phyloP scores from a whole-genome alignment of 2,329 filamentous ascomycete genomes.

The Epichloe festucae region DNA sequence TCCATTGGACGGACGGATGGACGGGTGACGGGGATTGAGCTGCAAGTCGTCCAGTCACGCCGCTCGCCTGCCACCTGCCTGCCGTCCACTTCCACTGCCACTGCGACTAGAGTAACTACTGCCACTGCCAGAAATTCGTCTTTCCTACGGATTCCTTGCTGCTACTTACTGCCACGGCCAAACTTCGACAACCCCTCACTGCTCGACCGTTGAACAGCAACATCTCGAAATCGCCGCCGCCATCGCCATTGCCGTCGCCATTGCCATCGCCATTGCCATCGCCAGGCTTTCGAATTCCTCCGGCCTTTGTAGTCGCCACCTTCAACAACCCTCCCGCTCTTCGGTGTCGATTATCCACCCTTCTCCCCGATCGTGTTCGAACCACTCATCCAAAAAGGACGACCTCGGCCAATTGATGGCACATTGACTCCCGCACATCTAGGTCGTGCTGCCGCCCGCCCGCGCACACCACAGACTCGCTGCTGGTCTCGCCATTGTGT shows the following conservation, averaged over 20 bases:
- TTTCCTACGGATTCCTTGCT: background rate
- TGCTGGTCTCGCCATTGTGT: slow-evolving; percentile 5
- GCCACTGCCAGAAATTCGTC: background rate
- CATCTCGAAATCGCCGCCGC: background rate
- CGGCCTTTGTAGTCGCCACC: background rate
- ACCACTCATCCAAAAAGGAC: background rate
- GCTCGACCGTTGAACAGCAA: background rate
- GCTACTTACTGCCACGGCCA: background rate
- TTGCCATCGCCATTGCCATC: background rate
- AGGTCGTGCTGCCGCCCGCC: slow-evolving; percentile 9
- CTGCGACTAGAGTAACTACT: background rate
- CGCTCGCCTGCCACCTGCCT: too few species aligned
- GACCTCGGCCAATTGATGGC: slow-evolving; percentile 6
- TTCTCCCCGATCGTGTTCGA: background rate
- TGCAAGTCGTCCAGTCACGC: too few species aligned
- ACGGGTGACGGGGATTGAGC: too few species aligned
- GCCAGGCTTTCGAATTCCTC: background rate
- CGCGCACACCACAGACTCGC: slow-evolving; percentile 8
- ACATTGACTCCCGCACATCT: slow-evolving; percentile 2
- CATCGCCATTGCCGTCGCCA: too few species aligned
- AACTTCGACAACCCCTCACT: slow-evolving; percentile 1
- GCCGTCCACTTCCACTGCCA: background rate
- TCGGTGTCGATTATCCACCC: slow-evolving; percentile 3
- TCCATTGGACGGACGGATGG: too few species aligned
- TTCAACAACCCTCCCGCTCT: background rate